Conservation (phyloP, 352 stramenopile genomes). For the Pythium brassicae region DNA sequence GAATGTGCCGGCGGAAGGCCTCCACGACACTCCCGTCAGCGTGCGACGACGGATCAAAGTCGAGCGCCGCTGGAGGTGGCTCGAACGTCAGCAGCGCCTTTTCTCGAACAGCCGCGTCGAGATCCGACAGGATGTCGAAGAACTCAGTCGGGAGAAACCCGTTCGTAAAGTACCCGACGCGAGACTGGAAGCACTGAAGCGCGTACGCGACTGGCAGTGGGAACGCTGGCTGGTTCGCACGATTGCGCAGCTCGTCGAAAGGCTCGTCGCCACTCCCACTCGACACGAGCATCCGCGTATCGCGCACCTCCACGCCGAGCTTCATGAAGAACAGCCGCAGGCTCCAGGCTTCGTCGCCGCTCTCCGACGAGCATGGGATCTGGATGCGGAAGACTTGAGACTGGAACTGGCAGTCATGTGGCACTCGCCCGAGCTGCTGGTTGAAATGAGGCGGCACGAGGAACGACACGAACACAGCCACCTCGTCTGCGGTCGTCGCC, state of each 20-base stretch:
- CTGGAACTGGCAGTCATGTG: conserved; percentile 28
- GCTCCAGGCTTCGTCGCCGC: conserved; percentile 27
- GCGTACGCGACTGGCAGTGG: conserved; percentile 38
- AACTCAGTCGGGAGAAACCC: conserved; percentile 31
- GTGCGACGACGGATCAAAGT: conserved; percentile 18
- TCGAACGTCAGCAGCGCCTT: conserved; percentile 40
- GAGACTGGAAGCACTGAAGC: conserved; percentile 43
- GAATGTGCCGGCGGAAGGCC: conserved; percentile 32
- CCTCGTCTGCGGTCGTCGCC: conserved; percentile 10
- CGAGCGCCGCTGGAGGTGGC: conserved; percentile 21
- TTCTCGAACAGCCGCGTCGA: conserved; percentile 37
- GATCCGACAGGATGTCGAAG: conserved; percentile 24
- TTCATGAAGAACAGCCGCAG: conserved; percentile 45
- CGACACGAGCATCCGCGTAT: conserved; percentile 30
- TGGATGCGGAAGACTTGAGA: conserved; percentile 29
- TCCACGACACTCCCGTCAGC: conserved; percentile 18
- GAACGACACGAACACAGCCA: conserved; percentile 31
- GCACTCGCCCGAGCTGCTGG: conserved; percentile 23
- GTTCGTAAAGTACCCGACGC: conserved; percentile 44
- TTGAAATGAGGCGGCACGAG: conserved; percentile 36
- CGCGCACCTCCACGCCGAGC: conserved; percentile 37
- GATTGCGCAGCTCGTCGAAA: neutral
- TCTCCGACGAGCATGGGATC: neutral
- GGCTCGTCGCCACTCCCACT: conserved; percentile 37
- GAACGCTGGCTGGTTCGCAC: conserved; percentile 5